Conservation (phyloP, 1,284 basidiomycete genomes). For the Ceratobasidium sp. region DNA sequence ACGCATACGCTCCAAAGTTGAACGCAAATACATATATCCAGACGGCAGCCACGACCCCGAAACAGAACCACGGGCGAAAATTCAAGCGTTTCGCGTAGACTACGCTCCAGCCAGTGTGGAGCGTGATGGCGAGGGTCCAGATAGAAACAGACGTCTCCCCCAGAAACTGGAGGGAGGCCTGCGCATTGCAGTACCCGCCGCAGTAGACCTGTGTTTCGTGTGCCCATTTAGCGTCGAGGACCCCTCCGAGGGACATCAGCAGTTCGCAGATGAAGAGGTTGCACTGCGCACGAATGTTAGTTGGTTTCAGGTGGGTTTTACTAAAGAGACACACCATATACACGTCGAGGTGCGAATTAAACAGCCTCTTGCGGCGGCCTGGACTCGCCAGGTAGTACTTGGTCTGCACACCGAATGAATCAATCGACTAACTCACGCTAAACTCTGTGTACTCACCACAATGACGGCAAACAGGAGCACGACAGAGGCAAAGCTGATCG, state of each 20-base stretch:
- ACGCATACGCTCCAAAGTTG: slow-evolving; percentile 41
- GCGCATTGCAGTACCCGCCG: slow-evolving; percentile 43
- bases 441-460: not conserved
- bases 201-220: slow-evolving; percentile 44
- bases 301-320: not conserved
- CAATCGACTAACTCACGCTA: not conserved
- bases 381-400: slow-evolving; percentile 1
- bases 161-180: slow-evolving; percentile 45
- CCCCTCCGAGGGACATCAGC: slow-evolving; percentile 45
- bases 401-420: not conserved
- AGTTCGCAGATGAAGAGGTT: slow-evolving; percentile 46
- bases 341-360: slow-evolving; percentile 43
- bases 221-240: slow-evolving; percentile 46
- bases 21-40: slow-evolving; percentile 44
- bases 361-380: not conserved
- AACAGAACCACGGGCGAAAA: slow-evolving; percentile 26
- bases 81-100: slow-evolving; percentile 20
- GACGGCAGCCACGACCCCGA: slow-evolving; percentile 31
- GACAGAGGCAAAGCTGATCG: slow-evolving; percentile 14
- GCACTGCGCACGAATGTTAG: slow-evolving; percentile 5
- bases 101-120: slow-evolving; percentile 44
- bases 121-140: slow-evolving; percentile 44
- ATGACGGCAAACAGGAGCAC: not conserved
- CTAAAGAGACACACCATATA: slow-evolving; percentile 35
- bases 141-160: slow-evolving; percentile 46